A percentile compares a stretch with the other conserved stretches of the same genome.
These are phyloP conservation scores for Sugiyamaella japonica DNA, from an alignment of 1,139 yeast species.

Conservation along the genomic window DNA sequence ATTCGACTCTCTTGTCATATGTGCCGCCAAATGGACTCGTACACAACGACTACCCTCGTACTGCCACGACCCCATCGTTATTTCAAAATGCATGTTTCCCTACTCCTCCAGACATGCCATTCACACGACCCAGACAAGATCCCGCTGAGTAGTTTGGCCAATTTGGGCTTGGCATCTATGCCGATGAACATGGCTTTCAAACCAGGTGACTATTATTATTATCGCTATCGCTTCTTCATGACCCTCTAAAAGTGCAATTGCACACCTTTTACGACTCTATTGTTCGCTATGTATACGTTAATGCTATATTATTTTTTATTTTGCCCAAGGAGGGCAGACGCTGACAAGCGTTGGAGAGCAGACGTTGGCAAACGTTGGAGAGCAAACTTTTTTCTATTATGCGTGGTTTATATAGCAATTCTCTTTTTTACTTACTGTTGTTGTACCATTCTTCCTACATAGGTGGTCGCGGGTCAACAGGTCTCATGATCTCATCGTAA, in stretches of 20 bases:
- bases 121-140: constrained; percentile 1
- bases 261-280: not conserved
- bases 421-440: not conserved
- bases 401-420: not conserved
- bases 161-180: constrained; percentile 11
- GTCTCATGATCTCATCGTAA: constrained; percentile 56
- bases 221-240: constrained; percentile 6
- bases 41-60: too few relatives aligned
- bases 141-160: not conserved
- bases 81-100: too few relatives aligned
- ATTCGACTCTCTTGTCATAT: too few relatives aligned
- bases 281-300: constrained; percentile 5
- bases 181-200: constrained; percentile 7
- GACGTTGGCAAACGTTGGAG: not conserved
- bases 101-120: too few relatives aligned
- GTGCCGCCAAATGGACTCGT: too few relatives aligned
- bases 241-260: constrained; percentile 1
- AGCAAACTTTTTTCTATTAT: not conserved
- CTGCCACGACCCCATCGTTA: too few relatives aligned
- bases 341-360: not conserved
- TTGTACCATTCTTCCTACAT: not conserved
- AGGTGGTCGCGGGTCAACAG: constrained; percentile 12
- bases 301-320: not conserved
- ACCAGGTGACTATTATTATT: not conserved
- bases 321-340: constrained; percentile 3